Conservation (phyloP, 2,329 filamentous ascomycete species). For the Paramyrothecium sp. region DNA sequence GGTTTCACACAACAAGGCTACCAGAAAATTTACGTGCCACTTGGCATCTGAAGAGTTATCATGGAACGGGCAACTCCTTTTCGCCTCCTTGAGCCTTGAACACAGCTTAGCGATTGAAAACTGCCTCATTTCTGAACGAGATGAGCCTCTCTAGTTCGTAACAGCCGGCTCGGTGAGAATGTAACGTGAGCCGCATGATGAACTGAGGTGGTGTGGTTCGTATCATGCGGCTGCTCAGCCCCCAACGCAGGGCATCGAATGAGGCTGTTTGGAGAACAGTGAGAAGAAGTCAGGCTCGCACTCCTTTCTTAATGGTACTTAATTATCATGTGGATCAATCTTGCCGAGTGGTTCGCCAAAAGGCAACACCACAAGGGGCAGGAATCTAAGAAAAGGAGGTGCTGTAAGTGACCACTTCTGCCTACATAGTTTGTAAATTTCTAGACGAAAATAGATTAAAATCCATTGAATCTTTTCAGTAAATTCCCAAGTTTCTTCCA, state of each 20-base stretch:
- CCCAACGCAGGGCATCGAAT: neutral
- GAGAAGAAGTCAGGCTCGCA: neutral
- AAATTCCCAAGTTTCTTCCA: too few species aligned
- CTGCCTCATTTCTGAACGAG: neutral
- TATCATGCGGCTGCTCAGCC: neutral
- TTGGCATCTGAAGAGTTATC: too few species aligned
- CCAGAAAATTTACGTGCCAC: too few species aligned
- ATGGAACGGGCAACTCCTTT: too few species aligned
- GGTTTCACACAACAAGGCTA: too few species aligned
- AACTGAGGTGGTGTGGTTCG: neutral
- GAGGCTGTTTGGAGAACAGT: neutral
- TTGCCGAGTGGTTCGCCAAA: neutral
- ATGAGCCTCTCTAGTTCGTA: neutral
- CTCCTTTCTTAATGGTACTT: neutral
- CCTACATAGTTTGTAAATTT: neutral
- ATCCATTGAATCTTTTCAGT: too few species aligned
- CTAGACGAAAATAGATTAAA: neutral
- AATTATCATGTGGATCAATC: neutral
- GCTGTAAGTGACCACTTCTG: too few species aligned
- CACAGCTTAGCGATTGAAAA: too few species aligned
- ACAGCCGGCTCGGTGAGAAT: too few species aligned
- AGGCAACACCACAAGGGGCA: too few species aligned
- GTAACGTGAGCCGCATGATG: neutral
- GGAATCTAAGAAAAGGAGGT: too few species aligned
- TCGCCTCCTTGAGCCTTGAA: too few species aligned